Evolutionary conservation across 305 asterid genomes (phyloP), one percentile per base, ranked within the genome.

Genomic region (Plantago coronopus): DNA sequence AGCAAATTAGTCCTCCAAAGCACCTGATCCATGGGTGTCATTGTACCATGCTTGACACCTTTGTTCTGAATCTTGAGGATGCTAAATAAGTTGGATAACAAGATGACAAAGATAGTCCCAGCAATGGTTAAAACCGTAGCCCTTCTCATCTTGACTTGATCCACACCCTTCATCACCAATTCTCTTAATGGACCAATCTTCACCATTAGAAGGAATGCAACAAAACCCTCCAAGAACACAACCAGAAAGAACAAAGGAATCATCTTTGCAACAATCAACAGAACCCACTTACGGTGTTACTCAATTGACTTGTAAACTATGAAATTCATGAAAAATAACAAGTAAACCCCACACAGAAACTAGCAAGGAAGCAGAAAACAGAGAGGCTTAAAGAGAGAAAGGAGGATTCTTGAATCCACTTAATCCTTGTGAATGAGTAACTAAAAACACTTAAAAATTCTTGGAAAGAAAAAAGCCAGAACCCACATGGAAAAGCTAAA

Each of bases 11-110:
- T 91, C 74, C 98, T 89, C 98, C 98, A 91, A 58, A 91, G 84
- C 2, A 91, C 98, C 69, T 91, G 97, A 89, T 91, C 98, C 98
- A 91, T 91, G 1, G 98, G 98, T 19, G 98, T 89, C 98, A 91
- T 91, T 0, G 98, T 81, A 43, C 98, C 98, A 64, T 89, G 87
- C 74, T 91, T 91, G 17, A 86, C 91, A 59, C 98, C 98, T 71
- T 91, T 91, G 58, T 91, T 91, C 80, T 89, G 98, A 83, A 91
- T 89, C 91, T 84, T 88, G 74, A 87, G 63, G 68, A 91, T 84
- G 83, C 96, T 91, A 60, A 72, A 74, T 22, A 88, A 83, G 66
- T 89, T 73, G 13, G 96, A 91, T 31, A 88, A 63, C 16, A 91
- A 77, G 50, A 91, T 89, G 17, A 86, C 90, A 70, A 85, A 82